Conservation (phyloP, 768 basidiomycete species). For the Xanthoconium purpureum region DNA sequence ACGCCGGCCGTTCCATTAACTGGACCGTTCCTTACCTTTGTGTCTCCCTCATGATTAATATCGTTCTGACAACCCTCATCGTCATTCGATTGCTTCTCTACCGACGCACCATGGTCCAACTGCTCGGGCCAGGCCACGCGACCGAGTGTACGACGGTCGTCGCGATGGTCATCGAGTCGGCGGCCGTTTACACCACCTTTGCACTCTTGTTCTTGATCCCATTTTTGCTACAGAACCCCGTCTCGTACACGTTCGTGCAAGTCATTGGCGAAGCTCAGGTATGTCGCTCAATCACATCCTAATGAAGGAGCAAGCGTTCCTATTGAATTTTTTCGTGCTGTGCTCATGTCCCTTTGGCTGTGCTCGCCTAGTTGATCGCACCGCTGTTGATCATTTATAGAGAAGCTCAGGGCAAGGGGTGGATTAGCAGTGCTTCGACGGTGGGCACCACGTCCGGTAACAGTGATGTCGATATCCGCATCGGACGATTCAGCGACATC, state of each 20-base stretch:
- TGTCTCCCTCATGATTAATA: constrained; percentile 27
- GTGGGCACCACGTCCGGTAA: background rate
- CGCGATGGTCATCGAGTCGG: constrained; percentile 28
- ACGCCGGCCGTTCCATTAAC: constrained; percentile 11
- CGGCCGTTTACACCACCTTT: constrained; percentile 29
- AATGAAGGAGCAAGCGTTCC: background rate
- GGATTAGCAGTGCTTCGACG: constrained; percentile 24
- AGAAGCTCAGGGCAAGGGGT: constrained; percentile 37
- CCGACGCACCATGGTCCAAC: constrained; percentile 17
- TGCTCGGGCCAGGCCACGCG: constrained; percentile 23
- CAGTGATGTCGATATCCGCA: constrained; percentile 7
- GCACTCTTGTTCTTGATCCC: constrained; percentile 27
- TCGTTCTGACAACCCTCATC: constrained; percentile 25
- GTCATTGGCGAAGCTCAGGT: constrained; percentile 35
- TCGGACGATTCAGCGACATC: constrained; percentile 24
- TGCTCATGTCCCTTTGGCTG: constrained; percentile 3
- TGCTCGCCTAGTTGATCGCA: constrained; percentile 31
- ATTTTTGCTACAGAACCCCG: constrained; percentile 18
- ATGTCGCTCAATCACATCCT: background rate
- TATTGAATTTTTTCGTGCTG: background rate
- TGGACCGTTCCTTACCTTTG: constrained; percentile 30
- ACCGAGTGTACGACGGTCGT: constrained; percentile 25
- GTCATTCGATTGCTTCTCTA: constrained; percentile 26
- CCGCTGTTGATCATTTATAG: constrained; percentile 39
- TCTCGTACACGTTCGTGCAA: constrained; percentile 36